Evolutionary conservation across 805 yeast species (phyloP), one percentile per base, ranked within the genome.

Genomic region (Kregervanrija delftensis): DNA sequence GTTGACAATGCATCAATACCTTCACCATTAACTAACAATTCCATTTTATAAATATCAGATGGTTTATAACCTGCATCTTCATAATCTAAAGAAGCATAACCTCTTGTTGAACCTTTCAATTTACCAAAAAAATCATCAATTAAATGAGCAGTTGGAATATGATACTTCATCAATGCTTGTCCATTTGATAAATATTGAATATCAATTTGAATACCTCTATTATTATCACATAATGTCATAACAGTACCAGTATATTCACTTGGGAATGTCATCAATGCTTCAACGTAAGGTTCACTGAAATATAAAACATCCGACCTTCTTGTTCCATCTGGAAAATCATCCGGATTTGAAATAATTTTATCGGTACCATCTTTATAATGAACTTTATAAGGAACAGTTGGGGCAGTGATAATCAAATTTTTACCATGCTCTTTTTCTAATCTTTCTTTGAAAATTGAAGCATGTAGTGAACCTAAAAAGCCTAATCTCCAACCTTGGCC

Each of bases 401-500:
- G 97, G 9, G 95, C 90, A 0, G 98, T 93, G 47, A 91, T 81
- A 48, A 91, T 88, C 50, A 91, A 74, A 49, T 87, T 83, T 1
- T 96, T 89, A 6, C 98, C 98, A 58, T 93, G 90, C 61, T 91
- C 99, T 50, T 86, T 87, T 54, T 89, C 95, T 46, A 91, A 69
- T 41, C 99, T 70, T 55, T 93, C 97, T 56, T 85, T 84, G 65
- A 91, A 91, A 1, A 91, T 97, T 9, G 95, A 83, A 0, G 98
- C 97, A 68, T 91, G 99, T 32, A 91, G 66, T 0, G 97, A 87
- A 0, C 99, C 99, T 30, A 91, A 67, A 59, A 91, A 91, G 1
- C 99, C 99, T 33, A 91, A 67, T 63, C 98, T 78, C 99, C 99
- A 91, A 33, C 99, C 99, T 57, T 90, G 93, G 0, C 99, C 99